phyloP scores from a whole-genome alignment of 441 rosid species.

The Bocquillonia castaneifolia region DNA sequence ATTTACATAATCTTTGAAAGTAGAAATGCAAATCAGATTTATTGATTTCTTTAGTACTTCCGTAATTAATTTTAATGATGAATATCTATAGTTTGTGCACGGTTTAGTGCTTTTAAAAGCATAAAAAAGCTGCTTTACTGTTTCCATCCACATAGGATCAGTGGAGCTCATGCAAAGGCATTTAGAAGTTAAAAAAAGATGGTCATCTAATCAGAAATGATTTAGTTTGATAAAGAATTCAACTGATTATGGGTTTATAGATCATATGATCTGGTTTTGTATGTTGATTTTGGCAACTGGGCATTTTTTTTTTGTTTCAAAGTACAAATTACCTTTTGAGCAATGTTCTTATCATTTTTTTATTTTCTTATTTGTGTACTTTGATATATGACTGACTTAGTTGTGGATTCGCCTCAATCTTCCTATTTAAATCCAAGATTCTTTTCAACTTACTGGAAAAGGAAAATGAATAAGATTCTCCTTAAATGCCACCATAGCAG shows the following conservation, averaged over 20 bases:
- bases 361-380: constrained; percentile 13
- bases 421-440: constrained; percentile 23
- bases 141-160: constrained; percentile 27
- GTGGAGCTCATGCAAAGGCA: constrained; percentile 26
- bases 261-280: constrained; percentile 23
- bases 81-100: constrained; percentile 7
- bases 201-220: constrained; percentile 19
- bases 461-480: constrained; percentile 25
- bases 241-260: neutral
- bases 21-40: constrained; percentile 19
- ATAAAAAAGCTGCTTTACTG: constrained; percentile 29
- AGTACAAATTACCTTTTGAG: constrained; percentile 49
- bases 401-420: constrained; percentile 18
- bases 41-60: constrained; percentile 13
- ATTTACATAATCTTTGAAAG: constrained; percentile 1
- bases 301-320: constrained; percentile 33
- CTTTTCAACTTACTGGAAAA: constrained; percentile 27
- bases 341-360: constrained; percentile 33
- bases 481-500: constrained; percentile 19
- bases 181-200: too few relatives aligned
- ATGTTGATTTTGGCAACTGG: constrained; percentile 42
- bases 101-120: constrained; percentile 18
- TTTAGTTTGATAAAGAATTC: constrained; percentile 2
- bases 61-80: neutral
- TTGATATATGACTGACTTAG: constrained; percentile 17